Conservation (phyloP, 306 rosid genomes). For the Citrullus colocynthis region DNA sequence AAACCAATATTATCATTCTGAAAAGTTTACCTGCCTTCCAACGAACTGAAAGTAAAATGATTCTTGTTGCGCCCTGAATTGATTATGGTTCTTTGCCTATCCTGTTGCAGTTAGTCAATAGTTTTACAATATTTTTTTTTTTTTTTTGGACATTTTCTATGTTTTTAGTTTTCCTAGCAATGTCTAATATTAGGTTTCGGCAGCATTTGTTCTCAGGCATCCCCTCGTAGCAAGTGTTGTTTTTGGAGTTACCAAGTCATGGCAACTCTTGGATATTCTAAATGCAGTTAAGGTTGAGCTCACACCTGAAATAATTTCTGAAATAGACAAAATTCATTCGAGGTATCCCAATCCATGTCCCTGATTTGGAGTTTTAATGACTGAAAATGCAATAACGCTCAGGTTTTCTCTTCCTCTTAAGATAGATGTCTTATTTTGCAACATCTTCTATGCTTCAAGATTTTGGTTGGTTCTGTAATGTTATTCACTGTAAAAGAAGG, state of each 20-base stretch:
- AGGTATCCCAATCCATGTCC: conserved; percentile 83
- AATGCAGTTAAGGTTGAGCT: conserved; percentile 48
- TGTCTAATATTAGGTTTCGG: conserved; percentile 6
- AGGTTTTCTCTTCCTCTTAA: not conserved
- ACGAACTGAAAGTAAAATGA: not conserved
- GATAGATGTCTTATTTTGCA: not conserved
- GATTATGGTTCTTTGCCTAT: not conserved
- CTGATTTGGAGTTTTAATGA: conserved; percentile 16
- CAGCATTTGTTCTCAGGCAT: conserved; percentile 85
- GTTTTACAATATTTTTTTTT: not conserved
- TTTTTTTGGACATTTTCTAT: not conserved
- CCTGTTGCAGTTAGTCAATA: not conserved
- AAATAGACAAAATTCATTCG: conserved; percentile 54
- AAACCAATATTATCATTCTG: not conserved
- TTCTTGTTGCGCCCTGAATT: not conserved
- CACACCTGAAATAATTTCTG: conserved; percentile 35
- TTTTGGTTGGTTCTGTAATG: not conserved
- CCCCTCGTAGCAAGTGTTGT: conserved; percentile 76
- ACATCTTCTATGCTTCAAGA: not conserved
- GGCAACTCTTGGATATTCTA: conserved; percentile 65
- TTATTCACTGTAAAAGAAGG: not conserved
- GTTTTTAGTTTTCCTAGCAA: not conserved
- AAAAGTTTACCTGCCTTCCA: not conserved
- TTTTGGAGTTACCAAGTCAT: conserved; percentile 70
- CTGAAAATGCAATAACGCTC: not conserved